Base-by-base conservation (phyloP, 257 asterid genomes). In the Petunia secreta region DNA sequence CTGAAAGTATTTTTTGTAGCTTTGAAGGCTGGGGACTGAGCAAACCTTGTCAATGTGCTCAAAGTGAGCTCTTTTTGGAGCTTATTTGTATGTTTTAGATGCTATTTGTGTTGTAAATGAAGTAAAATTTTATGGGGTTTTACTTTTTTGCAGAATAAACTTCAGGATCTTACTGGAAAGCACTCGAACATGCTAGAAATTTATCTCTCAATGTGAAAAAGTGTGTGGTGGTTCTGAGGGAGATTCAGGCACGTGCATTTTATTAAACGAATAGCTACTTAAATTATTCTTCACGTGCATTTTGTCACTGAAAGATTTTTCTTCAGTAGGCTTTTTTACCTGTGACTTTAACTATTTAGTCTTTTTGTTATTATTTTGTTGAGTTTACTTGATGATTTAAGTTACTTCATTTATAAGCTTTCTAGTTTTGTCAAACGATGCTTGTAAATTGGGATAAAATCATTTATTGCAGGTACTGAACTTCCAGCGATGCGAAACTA, bases 41-140 rank as follows among this genome's bases (percentile, higher is more conserved):
- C 91, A 38, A 93, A 88, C 88, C 88, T 92, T 74, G 96, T 91
- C 62, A 89, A 86, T 84, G 96, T 90, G 46, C 90, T 92, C 37
- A 91, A 92, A 90, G 97, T 91, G 58, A 53, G 89, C 73, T 80
- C 40, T 0, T 37, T 71, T 13, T 25, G 25, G 25, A 25, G 25
- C 25, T 25, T 5, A 6, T 58, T 2, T 39, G 15, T 15, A 57
- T 57, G 62, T 48, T 6, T 37, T 2, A 25, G 25, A 25, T 5
- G 40, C 5, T 3, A 34, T 6, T 37, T 5, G 1, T 66, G 44
- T 11, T n/a, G 11, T 41, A 55, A 11, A 41, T 69, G 37, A 11
- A 60, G 6, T 6, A 4, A 77, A 4, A 16, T 34, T 71, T 80
- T 39, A 46, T 69, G 54, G 36, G 54, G 37, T 44, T 65, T 57